These are phyloP conservation scores for Ambrosiella beaveri DNA, from an alignment of 2,329 filamentous ascomycete species.

Conservation along the genomic window DNA sequence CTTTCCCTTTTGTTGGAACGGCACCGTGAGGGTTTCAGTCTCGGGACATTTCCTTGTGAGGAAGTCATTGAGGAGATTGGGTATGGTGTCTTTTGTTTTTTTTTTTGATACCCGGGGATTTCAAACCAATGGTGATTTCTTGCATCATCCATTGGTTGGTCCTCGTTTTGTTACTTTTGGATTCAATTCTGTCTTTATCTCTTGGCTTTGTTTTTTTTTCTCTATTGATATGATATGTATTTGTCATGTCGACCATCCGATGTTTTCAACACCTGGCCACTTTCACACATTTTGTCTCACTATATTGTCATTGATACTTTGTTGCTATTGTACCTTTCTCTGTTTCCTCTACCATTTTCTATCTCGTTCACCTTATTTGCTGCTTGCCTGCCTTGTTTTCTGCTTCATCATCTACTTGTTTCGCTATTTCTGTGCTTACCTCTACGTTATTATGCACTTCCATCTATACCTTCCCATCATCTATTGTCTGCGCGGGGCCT, in stretches of 20 bases:
- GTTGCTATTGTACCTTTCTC: background rate
- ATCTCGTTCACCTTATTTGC: background rate
- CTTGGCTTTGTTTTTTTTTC: background rate
- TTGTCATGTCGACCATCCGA: no score
- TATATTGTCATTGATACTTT: background rate
- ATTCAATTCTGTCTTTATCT: background rate
- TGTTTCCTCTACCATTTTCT: background rate
- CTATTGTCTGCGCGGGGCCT: background rate
- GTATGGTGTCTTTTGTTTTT: no score
- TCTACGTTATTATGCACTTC: background rate
- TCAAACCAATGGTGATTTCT: background rate
- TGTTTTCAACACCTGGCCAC: background rate
- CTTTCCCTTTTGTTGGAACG: background rate
- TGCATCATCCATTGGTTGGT: background rate
- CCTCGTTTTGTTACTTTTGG: background rate
- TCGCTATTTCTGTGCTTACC: conserved; percentile 4
- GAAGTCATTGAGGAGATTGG: no score
- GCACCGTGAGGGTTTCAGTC: no score
- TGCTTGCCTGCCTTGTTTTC: background rate
- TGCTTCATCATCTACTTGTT: background rate
- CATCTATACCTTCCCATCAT: conserved; percentile 4
- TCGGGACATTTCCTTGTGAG: no score
- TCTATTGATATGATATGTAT: background rate
- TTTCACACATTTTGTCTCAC: background rate
- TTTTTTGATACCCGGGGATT: no score